Percentiles rank a stretch among this genome's conserved stretches.
These are phyloP conservation scores for Coccomyxa sp. DNA, from an alignment of 139 green algal species.

Conservation along the genomic window DNA sequence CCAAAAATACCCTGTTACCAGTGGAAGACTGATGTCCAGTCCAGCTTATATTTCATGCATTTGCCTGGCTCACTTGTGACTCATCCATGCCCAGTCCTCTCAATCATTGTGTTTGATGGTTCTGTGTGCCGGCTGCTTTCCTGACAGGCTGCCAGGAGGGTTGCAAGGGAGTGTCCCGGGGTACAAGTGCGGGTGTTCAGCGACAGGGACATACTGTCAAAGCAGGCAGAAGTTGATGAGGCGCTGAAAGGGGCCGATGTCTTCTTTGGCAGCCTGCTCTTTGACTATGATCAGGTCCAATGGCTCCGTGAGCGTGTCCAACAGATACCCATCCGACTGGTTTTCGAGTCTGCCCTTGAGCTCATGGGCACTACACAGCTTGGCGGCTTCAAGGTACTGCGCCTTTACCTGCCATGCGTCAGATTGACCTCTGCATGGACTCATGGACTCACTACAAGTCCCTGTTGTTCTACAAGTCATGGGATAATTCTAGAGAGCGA, in stretches of 20 bases:
- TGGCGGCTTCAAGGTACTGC: conserved; percentile 42
- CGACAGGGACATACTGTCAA: conserved; percentile 77
- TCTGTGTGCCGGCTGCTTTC: too few relatives aligned
- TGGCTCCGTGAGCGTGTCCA: conserved; percentile 74
- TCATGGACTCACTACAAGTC: not conserved
- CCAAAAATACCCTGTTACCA: conserved; percentile 13
- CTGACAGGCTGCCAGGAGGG: not conserved
- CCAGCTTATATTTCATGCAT: not conserved
- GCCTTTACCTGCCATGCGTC: not conserved
- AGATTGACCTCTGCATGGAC: not conserved
- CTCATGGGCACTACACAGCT: conserved; percentile 88
- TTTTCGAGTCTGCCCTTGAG: conserved; percentile 96
- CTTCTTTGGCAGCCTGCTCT: conserved; percentile 92
- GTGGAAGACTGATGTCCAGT: too few relatives aligned
- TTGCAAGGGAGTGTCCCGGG: not conserved
- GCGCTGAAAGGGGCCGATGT: conserved; percentile 80
- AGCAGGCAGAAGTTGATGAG: conserved; percentile 57
- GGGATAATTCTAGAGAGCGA: not conserved
- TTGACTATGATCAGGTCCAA: conserved; percentile 96
- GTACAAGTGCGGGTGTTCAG: conserved; percentile 73
- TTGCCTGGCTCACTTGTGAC: not conserved
- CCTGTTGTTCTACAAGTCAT: not conserved
- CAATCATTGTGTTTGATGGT: not conserved
- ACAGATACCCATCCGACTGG: conserved; percentile 74
- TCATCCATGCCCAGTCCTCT: not conserved